Percentiles rank a stretch among this genome's conserved stretches.
Conservation (phyloP, 495 filamentous ascomycete species). For the Podospora sp. region DNA sequence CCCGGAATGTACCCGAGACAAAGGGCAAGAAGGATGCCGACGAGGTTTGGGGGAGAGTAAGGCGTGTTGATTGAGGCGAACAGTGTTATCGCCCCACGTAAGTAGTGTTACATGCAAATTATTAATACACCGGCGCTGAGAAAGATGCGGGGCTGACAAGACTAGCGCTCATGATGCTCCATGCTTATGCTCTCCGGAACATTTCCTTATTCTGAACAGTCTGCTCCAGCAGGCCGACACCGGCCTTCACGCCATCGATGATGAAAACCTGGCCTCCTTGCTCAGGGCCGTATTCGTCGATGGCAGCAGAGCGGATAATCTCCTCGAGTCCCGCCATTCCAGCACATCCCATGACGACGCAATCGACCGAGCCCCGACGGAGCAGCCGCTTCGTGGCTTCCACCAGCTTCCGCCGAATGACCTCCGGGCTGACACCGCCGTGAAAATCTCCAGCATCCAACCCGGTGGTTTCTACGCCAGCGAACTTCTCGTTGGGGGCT, state of each 20-base stretch:
- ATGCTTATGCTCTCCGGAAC: conserved; percentile 30
- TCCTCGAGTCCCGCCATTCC: conserved; percentile 91
- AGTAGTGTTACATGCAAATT: background rate
- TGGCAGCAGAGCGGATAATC: conserved; percentile 70
- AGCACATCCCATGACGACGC: conserved; percentile 79
- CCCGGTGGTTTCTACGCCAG: conserved; percentile 82
- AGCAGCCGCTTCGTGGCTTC: conserved; percentile 70
- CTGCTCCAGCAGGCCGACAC: conserved; percentile 67
- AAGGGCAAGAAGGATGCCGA: conserved; percentile 77
- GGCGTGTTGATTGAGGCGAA: conserved; percentile 50
- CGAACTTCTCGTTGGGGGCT: conserved; percentile 53
- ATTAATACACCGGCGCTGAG: background rate
- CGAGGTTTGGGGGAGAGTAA: conserved; percentile 81
- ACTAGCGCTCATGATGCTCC: background rate
- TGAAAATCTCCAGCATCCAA: conserved; percentile 83
- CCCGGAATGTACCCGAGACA: conserved; percentile 77
- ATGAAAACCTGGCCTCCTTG: conserved; percentile 65
- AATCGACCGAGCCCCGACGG: conserved; percentile 56
- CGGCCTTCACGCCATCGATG: conserved; percentile 83
- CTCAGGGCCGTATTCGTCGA: conserved; percentile 62
- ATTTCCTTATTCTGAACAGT: conserved; percentile 47
- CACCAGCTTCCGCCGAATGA: conserved; percentile 66
- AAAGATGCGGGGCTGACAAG: background rate
- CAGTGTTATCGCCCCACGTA: conserved; percentile 1
- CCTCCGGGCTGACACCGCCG: conserved; percentile 59